A percentile compares a stretch with the other conserved stretches of the same genome.
phyloP scores from a whole-genome alignment of 2,329 filamentous ascomycete genomes.

The Botryotinia calthae region DNA sequence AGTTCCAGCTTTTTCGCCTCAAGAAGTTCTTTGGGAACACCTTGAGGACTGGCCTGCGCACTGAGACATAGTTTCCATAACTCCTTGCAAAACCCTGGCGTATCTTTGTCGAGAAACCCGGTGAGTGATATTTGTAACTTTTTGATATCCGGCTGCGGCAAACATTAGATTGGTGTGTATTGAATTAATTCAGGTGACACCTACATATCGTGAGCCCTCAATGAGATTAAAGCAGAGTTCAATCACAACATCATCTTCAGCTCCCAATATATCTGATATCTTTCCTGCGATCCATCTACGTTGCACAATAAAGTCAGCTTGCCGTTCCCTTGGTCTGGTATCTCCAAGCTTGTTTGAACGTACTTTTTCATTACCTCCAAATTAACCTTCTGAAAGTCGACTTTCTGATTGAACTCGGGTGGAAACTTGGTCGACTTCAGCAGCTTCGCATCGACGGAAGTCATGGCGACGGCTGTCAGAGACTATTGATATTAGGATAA shows the following conservation, averaged over 20 bases:
- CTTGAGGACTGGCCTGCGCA: constrained; percentile 82
- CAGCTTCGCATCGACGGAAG: constrained; percentile 83
- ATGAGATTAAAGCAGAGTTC: constrained; percentile 72
- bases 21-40: constrained; percentile 88
- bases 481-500: neutral
- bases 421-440: constrained; percentile 92
- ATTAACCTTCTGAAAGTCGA: constrained; percentile 97
- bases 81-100: constrained; percentile 84
- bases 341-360: constrained; percentile 39
- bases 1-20: constrained; percentile 96
- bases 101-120: constrained; percentile 93
- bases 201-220: constrained; percentile 73
- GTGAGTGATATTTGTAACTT: constrained; percentile 90
- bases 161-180: constrained; percentile 33
- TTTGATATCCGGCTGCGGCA: constrained; percentile 84
- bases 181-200: constrained; percentile 39
- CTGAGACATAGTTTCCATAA: constrained; percentile 90
- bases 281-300: constrained; percentile 87
- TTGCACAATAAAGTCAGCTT: constrained; percentile 25
- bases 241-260: constrained; percentile 93
- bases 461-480: constrained; percentile 51
- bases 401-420: constrained; percentile 88
- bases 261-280: constrained; percentile 84
- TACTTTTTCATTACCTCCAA: constrained; percentile 97
- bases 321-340: constrained; percentile 16